These are phyloP conservation scores for Huntiella abstrusa DNA, from an alignment of 2,329 filamentous ascomycete species.

Conservation along the genomic window DNA sequence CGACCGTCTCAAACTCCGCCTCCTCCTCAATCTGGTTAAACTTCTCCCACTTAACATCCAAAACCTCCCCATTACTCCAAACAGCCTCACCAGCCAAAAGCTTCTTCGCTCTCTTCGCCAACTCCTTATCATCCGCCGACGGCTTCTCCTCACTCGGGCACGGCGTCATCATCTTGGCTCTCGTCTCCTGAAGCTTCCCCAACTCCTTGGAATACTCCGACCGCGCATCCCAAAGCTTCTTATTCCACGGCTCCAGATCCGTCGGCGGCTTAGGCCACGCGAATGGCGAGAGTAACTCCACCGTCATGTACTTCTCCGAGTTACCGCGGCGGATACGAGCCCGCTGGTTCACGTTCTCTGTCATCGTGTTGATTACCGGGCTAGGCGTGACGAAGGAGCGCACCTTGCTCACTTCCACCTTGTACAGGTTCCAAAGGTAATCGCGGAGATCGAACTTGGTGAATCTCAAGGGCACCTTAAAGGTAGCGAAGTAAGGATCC, in stretches of 20 bases:
- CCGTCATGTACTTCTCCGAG: slow-evolving; percentile 80
- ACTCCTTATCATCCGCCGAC: slow-evolving; percentile 23
- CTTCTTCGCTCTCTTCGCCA: slow-evolving; percentile 43
- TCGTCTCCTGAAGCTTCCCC: slow-evolving; percentile 16
- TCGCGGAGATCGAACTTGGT: slow-evolving; percentile 94
- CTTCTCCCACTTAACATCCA: slow-evolving; percentile 30
- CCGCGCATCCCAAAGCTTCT: slow-evolving; percentile 35
- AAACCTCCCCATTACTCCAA: slow-evolving; percentile 34
- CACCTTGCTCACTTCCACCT: slow-evolving; percentile 51
- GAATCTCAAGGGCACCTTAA: slow-evolving; percentile 77
- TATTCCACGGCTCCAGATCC: slow-evolving; percentile 45
- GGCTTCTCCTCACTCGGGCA: slow-evolving; percentile 15
- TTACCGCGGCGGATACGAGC: slow-evolving; percentile 40
- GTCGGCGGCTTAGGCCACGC: slow-evolving; percentile 59
- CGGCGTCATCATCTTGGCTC: slow-evolving; percentile 4
- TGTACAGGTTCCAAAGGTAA: slow-evolving; percentile 79
- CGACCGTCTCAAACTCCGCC: slow-evolving; percentile 14
- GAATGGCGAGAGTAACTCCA: slow-evolving; percentile 75
- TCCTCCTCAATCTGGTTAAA: slow-evolving; percentile 13
- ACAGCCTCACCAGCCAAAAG: slow-evolving; percentile 39
- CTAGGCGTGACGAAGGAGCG: slow-evolving; percentile 39
- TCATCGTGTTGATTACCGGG: slow-evolving; percentile 27
- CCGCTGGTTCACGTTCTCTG: slow-evolving; percentile 22
- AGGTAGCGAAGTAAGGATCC: slow-evolving; percentile 67
- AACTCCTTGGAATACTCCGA: slow-evolving; percentile 25